Evolutionary conservation across 2,329 filamentous ascomycete genomes (phyloP), one percentile per base, ranked within the genome.

Genomic region (Aspergillus texensis): DNA sequence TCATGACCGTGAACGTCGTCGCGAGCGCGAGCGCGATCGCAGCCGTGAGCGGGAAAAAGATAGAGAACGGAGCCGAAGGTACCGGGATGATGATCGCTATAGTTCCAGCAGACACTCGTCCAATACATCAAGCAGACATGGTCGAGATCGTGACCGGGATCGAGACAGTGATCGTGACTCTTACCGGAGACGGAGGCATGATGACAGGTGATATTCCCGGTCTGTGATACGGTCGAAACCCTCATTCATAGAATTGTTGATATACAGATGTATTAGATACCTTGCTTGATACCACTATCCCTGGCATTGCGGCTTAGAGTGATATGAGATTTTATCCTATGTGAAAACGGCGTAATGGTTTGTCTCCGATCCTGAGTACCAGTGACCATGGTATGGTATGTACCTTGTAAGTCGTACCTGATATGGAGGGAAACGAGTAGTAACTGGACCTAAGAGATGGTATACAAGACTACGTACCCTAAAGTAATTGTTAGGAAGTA

Each of bases 1-100:
- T 39, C 64, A 66, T 32, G 66, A 70, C 32, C 62, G 62, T 36
- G 68, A 68, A 10, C 58, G 62, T 53, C 70, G 72, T 52, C 70
- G 71, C 32, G 75, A 79, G 57, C 72, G 74, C 34, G 75, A 79
- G 57, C 72, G 74, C 46, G 76, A 78, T 57, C 70, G 74, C 6
- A 73, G 77, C 55, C 70, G 69, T n/a, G 70, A 74, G 64, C 71
- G 70, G 30, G 72, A 74, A 39, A 70, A 72, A 16, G 72, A 74
- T 28, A 68, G 70, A 46, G 74, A 74, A 41, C 74, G 70, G 70
- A 78, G 67, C 65, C 71, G 69, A 30, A 70, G 68, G 55, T 67
- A 72, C 46, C 69, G 72, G 30, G 74, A 73, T 56, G 71, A 77
- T 63, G 74, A 78, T 30, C 68, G 70, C n/a, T 70, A 77, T 57